Evolutionary conservation across 2,329 filamentous ascomycete genomes (phyloP).

Genomic region (Botrytis medusae): DNA sequence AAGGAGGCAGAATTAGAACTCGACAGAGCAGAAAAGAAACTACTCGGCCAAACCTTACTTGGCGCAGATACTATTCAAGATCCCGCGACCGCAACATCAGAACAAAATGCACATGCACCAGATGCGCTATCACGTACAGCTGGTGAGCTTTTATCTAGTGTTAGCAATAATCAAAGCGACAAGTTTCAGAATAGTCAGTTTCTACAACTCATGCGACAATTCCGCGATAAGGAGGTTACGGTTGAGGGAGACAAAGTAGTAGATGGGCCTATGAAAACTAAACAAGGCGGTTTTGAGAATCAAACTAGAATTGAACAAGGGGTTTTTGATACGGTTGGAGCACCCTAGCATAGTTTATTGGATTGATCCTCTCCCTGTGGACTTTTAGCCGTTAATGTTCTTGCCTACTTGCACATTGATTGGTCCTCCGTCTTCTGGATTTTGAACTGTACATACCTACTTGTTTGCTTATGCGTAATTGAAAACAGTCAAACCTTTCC

Average conservation of each 20-base stretch:
- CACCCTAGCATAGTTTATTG: constrained; percentile 4
- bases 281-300: neutral
- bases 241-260: constrained; percentile 71
- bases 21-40: neutral
- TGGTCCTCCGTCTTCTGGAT: neutral
- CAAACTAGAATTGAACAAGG: too few relatives aligned
- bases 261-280: neutral
- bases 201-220: constrained; percentile 71
- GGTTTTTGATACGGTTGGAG: neutral
- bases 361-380: neutral
- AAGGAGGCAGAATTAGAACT: constrained; percentile 8
- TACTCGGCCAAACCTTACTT: constrained; percentile 35
- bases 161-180: constrained; percentile 65
- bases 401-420: neutral
- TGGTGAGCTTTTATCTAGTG: constrained; percentile 65
- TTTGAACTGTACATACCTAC: neutral
- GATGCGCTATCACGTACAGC: constrained; percentile 74
- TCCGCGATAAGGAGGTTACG: constrained; percentile 69
- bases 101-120: constrained; percentile 38
- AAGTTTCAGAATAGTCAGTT: constrained; percentile 82
- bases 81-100: constrained; percentile 35
- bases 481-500: neutral
- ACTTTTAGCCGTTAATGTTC: neutral
- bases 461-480: neutral
- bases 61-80: constrained; percentile 40